These are phyloP conservation scores for Aquilaria malaccensis DNA, from an alignment of 345 rosid species.

Conservation along the genomic window DNA sequence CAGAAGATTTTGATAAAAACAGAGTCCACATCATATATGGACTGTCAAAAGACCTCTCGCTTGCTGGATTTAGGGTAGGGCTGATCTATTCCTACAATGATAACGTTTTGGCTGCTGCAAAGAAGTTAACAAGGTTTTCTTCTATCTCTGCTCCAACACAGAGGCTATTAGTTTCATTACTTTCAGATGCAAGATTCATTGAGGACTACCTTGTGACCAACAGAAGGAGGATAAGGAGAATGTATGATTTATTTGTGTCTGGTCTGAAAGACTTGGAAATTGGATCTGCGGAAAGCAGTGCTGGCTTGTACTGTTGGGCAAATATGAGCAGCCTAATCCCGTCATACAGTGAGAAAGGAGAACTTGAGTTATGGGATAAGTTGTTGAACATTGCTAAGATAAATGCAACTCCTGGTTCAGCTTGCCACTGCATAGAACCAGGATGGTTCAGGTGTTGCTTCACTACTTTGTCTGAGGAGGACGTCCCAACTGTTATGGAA, in stretches of 20 bases:
- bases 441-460: constrained; percentile 98
- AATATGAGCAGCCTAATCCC: constrained; percentile 68
- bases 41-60: constrained; percentile 80
- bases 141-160: constrained; percentile 72
- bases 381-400: constrained; percentile 68
- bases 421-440: constrained; percentile 87
- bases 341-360: constrained; percentile 77
- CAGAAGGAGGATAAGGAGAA: constrained; percentile 42
- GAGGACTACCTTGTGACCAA: constrained; percentile 49
- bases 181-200: constrained; percentile 58
- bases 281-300: constrained; percentile 51
- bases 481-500: constrained; percentile 53
- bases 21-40: constrained; percentile 86
- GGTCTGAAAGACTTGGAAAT: constrained; percentile 58
- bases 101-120: constrained; percentile 59
- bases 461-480: constrained; percentile 51
- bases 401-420: constrained; percentile 83
- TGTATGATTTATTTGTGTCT: constrained; percentile 45
- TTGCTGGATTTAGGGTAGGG: constrained; percentile 84
- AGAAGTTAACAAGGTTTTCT: constrained; percentile 65
- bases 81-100: constrained; percentile 66
- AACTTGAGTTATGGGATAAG: constrained; percentile 72
- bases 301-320: constrained; percentile 89
- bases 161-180: constrained; percentile 65
- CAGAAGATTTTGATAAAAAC: constrained; percentile 57